These are phyloP conservation scores for Daedaleopsis nitida DNA, from an alignment of 768 basidiomycete species.

Conservation along the genomic window DNA sequence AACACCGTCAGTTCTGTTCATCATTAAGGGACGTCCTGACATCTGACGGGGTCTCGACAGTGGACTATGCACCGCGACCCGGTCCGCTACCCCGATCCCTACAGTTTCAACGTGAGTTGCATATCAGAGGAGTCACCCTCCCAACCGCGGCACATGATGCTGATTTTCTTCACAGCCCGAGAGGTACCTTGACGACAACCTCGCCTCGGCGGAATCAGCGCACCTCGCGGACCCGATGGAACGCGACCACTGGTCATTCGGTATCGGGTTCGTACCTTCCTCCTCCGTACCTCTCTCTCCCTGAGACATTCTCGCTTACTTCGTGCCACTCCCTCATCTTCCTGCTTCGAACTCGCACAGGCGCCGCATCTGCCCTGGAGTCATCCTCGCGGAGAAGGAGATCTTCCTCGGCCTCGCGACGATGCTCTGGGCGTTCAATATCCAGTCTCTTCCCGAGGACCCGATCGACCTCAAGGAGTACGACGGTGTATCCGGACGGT, in stretches of 20 bases:
- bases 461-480: constrained; percentile 50
- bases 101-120: constrained; percentile 26
- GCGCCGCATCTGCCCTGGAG: constrained; percentile 43
- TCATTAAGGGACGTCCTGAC: background rate
- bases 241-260: constrained; percentile 55
- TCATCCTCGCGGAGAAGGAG: constrained; percentile 48
- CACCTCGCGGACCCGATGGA: constrained; percentile 43
- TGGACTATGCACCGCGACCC: constrained; percentile 32
- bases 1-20: constrained; percentile 23
- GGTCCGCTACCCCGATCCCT: constrained; percentile 42
- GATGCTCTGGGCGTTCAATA: constrained; percentile 50
- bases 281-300: background rate
- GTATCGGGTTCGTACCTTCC: constrained; percentile 42
- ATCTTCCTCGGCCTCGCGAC: constrained; percentile 47
- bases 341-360: constrained; percentile 3
- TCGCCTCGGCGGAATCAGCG: constrained; percentile 44
- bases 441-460: constrained; percentile 43
- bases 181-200: constrained; percentile 42
- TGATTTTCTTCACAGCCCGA: constrained; percentile 42
- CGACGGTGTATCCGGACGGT: constrained; percentile 48
- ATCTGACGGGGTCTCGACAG: background rate
- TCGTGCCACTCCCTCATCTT: background rate
- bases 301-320: too few relatives aligned
- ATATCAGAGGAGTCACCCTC: too few relatives aligned
- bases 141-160: constrained; percentile 7